Base-by-base conservation (phyloP, 768 basidiomycete species). In the Xerocomellus dryophilus region DNA sequence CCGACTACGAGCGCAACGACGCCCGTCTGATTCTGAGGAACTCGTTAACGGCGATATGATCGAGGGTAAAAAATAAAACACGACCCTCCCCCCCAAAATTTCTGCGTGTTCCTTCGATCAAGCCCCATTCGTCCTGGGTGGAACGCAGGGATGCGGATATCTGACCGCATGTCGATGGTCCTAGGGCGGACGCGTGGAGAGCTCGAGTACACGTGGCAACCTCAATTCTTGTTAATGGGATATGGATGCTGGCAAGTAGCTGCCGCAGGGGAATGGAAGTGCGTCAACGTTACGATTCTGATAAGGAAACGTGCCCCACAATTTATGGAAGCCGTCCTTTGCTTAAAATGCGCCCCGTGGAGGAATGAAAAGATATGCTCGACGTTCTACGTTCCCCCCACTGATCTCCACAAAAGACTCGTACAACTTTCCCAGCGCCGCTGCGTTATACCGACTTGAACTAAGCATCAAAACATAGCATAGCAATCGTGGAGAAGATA, bases 401-500 rank as follows among this genome's bases (percentile, higher is more conserved):
- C 27, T n/a, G n/a, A 46, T 9, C 11, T 20, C 7, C 35, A 36
- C 35, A 6, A 35, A 27, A 29, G 27, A 29, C 27, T 29, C 25
- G 23, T 43, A n/a, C 35, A 31, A n/a, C 15, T 11, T 23, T n/a
- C 20, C 34, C 51, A n/a, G 7, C 25, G 40, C 12, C 25, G 11
- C 12, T 15, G 31, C 21, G 21, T 21, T 18, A 31, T 25, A 29
- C 35, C 39, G 14, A 44, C 35, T 46, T 43, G 29, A 21, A 53
- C 47, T 52, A 54, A 29, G 32, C 41, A 31, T 31, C 50, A 50
- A 58, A 32, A 55, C 49, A 46, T 66, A 54, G 14, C 57, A 54
- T 65, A 57, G 39, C 51, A 48, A 54, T 47, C 44, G 9, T 4
- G n/a, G n/a, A n/a, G 31, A 43, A n/a, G 31, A 34, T 18, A 29